Percentiles rank a stretch among this genome's conserved stretches.
Evolutionary conservation across 345 rosid species (phyloP).

Genomic region (Moricandia arvensis): DNA sequence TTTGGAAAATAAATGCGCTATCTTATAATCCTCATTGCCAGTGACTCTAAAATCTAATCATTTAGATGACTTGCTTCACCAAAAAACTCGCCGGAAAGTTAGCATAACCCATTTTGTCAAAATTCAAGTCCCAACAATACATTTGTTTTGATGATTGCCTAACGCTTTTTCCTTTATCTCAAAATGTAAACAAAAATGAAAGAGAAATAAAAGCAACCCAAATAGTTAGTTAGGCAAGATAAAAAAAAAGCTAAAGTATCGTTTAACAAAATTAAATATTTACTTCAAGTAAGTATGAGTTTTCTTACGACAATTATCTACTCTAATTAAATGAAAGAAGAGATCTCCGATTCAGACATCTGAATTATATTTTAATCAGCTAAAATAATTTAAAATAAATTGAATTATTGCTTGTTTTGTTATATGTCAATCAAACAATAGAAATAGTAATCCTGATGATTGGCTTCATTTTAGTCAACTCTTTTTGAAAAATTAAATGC

Average conservation of each 20-base stretch:
- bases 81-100: neutral
- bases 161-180: neutral
- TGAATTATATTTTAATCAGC: neutral
- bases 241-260: neutral
- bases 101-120: neutral
- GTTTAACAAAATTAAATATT: neutral
- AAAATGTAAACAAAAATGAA: neutral
- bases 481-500: neutral
- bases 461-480: neutral
- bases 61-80: neutral
- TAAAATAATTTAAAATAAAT: neutral
- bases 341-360: too few species aligned
- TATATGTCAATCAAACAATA: neutral
- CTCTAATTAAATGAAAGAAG: too few species aligned
- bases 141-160: neutral
- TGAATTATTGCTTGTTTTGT: neutral
- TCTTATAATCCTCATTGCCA: neutral
- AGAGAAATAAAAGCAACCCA: neutral
- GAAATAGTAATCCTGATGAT: neutral
- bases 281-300: neutral
- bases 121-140: neutral
- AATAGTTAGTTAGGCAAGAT: neutral
- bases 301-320: too few species aligned
- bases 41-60: neutral
- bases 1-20: neutral